These are phyloP conservation scores for Microsporum ferrugineum DNA, from an alignment of 2,329 filamentous ascomycete species.

Conservation along the genomic window DNA sequence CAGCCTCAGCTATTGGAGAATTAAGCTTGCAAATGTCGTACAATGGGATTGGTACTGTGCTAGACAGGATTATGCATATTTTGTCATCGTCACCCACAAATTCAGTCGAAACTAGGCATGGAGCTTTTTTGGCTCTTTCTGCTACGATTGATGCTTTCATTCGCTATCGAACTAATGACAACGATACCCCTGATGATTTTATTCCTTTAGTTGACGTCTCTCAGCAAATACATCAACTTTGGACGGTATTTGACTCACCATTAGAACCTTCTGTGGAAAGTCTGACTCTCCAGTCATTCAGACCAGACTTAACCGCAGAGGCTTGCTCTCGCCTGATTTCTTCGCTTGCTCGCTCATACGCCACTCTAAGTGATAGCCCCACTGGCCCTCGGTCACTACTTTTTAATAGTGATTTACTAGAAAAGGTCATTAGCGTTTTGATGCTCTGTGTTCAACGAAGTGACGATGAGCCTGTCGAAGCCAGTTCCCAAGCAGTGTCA, in stretches of 20 bases:
- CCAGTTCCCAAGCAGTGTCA: constrained; percentile 31
- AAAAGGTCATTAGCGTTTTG: constrained; percentile 25
- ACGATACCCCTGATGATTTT: constrained; percentile 16
- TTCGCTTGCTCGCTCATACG: constrained; percentile 26
- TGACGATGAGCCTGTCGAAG: constrained; percentile 31
- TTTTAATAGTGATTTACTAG: constrained; percentile 19
- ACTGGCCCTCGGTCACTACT: not conserved
- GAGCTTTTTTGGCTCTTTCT: constrained; percentile 32
- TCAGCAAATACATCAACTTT: constrained; percentile 23
- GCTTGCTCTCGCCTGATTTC: constrained; percentile 30
- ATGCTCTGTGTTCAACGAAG: constrained; percentile 30
- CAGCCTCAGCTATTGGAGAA: constrained; percentile 56
- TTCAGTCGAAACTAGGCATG: constrained; percentile 35
- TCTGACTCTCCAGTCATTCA: constrained; percentile 28
- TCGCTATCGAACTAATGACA: constrained; percentile 12
- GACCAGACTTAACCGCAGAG: constrained; percentile 34
- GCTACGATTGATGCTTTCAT: constrained; percentile 28
- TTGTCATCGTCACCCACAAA: constrained; percentile 29
- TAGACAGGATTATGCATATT: constrained; percentile 25
- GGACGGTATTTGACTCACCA: constrained; percentile 29
- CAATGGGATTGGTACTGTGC: constrained; percentile 22
- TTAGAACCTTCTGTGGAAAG: constrained; percentile 28
- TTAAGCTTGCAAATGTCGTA: constrained; percentile 27
- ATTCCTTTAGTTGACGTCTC: constrained; percentile 18
- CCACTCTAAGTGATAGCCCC: constrained; percentile 1